phyloP scores from a whole-genome alignment of 306 rosid species.

The Inga laurina region DNA sequence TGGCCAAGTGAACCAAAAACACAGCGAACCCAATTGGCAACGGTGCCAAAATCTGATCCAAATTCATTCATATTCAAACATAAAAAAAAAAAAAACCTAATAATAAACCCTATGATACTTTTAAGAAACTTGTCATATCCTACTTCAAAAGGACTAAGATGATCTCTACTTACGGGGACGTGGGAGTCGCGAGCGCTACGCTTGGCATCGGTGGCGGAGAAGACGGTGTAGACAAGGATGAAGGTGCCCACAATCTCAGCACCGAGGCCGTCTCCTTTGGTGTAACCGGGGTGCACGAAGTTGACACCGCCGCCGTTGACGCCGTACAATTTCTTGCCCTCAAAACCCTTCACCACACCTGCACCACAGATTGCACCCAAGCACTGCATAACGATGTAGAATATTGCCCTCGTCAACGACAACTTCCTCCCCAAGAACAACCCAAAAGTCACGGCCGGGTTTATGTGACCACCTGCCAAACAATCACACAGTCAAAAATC shows the following conservation, averaged over 20 bases:
- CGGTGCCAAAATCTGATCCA: constrained; percentile 49
- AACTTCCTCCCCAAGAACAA: constrained; percentile 49
- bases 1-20: constrained; percentile 57
- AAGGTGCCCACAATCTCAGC: constrained; percentile 59
- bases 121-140: too few relatives aligned
- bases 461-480: constrained; percentile 52
- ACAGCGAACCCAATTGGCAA: constrained; percentile 61
- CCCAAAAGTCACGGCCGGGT: constrained; percentile 55
- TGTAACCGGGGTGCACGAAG: constrained; percentile 42
- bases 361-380: constrained; percentile 54
- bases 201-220: constrained; percentile 61
- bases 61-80: neutral
- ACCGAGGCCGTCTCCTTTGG: constrained; percentile 57
- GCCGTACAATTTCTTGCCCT: constrained; percentile 32
- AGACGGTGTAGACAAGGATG: constrained; percentile 57
- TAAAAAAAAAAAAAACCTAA: neutral
- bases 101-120: neutral
- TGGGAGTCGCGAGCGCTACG: constrained; percentile 61
- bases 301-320: constrained; percentile 32
- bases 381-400: constrained; percentile 55
- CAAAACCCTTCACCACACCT: constrained; percentile 58
- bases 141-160: too few relatives aligned
- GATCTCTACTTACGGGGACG: constrained; percentile 48
- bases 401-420: constrained; percentile 42
- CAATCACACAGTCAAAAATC: neutral